phyloP scores from a whole-genome alignment of 2,329 filamentous ascomycete genomes.

The Verticillium zaregamsianum region DNA sequence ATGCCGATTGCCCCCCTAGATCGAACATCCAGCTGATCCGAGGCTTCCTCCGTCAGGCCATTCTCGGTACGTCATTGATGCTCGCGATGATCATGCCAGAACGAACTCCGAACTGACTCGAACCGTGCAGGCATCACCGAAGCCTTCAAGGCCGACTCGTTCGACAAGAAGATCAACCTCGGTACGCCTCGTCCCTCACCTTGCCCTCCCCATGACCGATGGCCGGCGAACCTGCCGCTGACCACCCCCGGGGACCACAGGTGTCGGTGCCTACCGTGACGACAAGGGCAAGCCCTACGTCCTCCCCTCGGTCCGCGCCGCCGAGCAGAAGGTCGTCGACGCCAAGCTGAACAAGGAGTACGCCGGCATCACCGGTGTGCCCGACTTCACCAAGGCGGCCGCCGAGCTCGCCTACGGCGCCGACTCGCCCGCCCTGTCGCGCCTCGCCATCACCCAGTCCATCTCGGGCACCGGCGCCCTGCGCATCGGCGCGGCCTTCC shows the following conservation, averaged over 20 bases:
- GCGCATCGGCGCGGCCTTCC: slow-evolving; percentile 90
- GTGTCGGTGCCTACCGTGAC: slow-evolving; percentile 97
- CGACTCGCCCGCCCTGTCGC: slow-evolving; percentile 70
- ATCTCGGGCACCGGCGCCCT: slow-evolving; percentile 97
- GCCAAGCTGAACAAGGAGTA: slow-evolving; percentile 92
- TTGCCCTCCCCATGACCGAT: slow-evolving; percentile 1
- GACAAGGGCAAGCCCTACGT: slow-evolving; percentile 98
- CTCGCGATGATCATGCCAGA: neutral
- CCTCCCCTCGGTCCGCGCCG: slow-evolving; percentile 84
- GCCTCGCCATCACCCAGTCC: slow-evolving; percentile 90
- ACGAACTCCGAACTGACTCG: slow-evolving; percentile 18
- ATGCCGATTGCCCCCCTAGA: neutral
- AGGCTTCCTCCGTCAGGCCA: slow-evolving; percentile 50
- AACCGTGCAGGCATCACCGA: slow-evolving; percentile 73
- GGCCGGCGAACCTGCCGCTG: slow-evolving; percentile 1
- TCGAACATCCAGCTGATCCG: neutral
- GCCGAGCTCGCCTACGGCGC: slow-evolving; percentile 86
- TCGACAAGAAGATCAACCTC: slow-evolving; percentile 95
- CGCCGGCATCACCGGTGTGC: slow-evolving; percentile 93
- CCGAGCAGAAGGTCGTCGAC: slow-evolving; percentile 81
- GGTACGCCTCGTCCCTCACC: slow-evolving; percentile 46
- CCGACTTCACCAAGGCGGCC: slow-evolving; percentile 88
- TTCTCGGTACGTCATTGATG: slow-evolving; percentile 57
- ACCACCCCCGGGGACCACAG: slow-evolving; percentile 31
- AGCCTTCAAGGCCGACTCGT: slow-evolving; percentile 95